phyloP scores from a whole-genome alignment of 1,139 yeast species.

The Waltiozyma sp. region DNA sequence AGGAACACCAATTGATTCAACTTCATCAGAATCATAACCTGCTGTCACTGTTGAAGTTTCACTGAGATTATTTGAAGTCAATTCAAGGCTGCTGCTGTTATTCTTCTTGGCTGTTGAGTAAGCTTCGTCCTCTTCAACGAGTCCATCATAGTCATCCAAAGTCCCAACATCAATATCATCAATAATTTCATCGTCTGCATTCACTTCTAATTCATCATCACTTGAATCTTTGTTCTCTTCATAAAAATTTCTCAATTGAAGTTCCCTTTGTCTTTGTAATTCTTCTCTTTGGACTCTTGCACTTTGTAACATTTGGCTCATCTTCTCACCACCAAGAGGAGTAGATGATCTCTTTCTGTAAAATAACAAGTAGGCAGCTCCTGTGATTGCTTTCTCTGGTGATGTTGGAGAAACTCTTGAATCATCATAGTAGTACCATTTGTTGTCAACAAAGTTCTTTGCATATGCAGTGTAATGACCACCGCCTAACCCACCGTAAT shows the following conservation, averaged over 20 bases:
- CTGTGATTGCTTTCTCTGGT: slow-evolving; percentile 54
- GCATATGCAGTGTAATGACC: slow-evolving; percentile 94
- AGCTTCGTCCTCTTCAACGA: slow-evolving; percentile 1
- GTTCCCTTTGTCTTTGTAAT: slow-evolving; percentile 11
- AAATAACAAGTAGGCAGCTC: slow-evolving; percentile 82
- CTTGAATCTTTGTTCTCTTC: slow-evolving; percentile 14
- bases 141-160: slow-evolving; percentile 4
- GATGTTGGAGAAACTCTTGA: slow-evolving; percentile 56
- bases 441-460: slow-evolving; percentile 61
- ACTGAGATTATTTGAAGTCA: too few relatives aligned
- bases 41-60: slow-evolving; percentile 1
- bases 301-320: slow-evolving; percentile 21
- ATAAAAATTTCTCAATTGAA: slow-evolving; percentile 14
- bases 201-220: slow-evolving; percentile 11
- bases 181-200: too few relatives aligned
- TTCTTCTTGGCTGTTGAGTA: slow-evolving; percentile 1
- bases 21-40: slow-evolving; percentile 6
- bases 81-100: slow-evolving; percentile 1
- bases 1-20: slow-evolving; percentile 11
- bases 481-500: slow-evolving; percentile 93
- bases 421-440: slow-evolving; percentile 91
- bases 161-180: slow-evolving; percentile 8
- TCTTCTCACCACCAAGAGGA: slow-evolving; percentile 20
- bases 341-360: slow-evolving; percentile 45
- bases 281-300: slow-evolving; percentile 21